These are phyloP conservation scores for Sedum album DNA, from an alignment of 164 flowering plant genomes.

Conservation along the genomic window DNA sequence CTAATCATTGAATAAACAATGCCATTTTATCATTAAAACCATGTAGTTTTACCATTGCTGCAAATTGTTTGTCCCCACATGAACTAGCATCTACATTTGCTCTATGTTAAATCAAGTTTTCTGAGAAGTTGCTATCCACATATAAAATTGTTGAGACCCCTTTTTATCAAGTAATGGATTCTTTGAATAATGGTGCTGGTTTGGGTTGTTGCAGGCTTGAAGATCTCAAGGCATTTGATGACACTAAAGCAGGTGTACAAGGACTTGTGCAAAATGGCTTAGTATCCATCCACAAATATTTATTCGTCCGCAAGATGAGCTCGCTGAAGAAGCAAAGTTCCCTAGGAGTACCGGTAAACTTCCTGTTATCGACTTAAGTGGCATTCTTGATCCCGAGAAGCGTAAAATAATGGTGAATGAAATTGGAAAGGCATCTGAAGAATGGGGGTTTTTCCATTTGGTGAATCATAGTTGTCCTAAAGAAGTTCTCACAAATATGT, in stretches of 20 bases:
- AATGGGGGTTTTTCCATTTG: constrained; percentile 15
- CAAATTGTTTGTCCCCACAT: too few species aligned
- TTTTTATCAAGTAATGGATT: too few species aligned
- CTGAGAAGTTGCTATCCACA: too few species aligned
- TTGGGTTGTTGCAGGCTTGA: not conserved
- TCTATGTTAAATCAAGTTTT: too few species aligned
- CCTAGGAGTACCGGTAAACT: not conserved
- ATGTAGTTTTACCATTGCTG: too few species aligned
- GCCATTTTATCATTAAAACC: too few species aligned
- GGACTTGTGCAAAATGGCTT: not conserved
- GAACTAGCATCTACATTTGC: too few species aligned
- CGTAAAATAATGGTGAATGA: constrained; percentile 6
- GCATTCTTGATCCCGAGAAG: not conserved
- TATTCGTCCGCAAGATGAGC: constrained; percentile 5
- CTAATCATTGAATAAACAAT: too few species aligned
- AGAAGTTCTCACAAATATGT: constrained; percentile 8
- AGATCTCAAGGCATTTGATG: not conserved
- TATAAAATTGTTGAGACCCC: too few species aligned
- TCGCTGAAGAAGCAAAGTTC: not conserved
- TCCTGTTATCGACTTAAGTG: constrained; percentile 8
- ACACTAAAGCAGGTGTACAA: not conserved
- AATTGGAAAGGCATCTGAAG: constrained; percentile 11
- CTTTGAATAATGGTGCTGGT: not conserved
- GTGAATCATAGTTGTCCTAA: constrained; percentile 12
- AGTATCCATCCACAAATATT: constrained; percentile 11